These are phyloP conservation scores for Camelina neglecta DNA, from an alignment of 345 rosid genomes.

Conservation along the genomic window DNA sequence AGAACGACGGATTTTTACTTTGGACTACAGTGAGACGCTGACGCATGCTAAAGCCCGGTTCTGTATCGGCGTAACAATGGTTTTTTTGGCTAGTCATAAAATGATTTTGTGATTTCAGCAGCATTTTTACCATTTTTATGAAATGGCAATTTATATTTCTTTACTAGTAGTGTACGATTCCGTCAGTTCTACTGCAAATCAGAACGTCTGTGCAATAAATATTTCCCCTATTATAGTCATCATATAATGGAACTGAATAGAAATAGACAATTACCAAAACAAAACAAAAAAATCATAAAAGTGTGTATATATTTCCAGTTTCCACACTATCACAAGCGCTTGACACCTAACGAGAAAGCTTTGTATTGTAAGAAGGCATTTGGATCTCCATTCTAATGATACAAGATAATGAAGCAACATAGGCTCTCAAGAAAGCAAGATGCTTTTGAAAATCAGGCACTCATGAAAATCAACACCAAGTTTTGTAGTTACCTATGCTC, in stretches of 20 bases:
- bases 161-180: background rate
- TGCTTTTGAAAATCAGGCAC: constrained; percentile 23
- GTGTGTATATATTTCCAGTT: constrained; percentile 19
- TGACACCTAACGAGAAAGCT: constrained; percentile 27
- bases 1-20: background rate
- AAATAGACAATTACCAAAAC: background rate
- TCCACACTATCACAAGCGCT: constrained; percentile 26
- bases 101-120: background rate
- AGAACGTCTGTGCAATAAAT: background rate
- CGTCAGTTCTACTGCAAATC: background rate
- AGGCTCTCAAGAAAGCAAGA: constrained; percentile 20
- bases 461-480: constrained; percentile 18
- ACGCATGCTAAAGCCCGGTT: background rate
- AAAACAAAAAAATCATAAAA: background rate
- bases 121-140: constrained; percentile 8
- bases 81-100: background rate
- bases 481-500: constrained; percentile 26
- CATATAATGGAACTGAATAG: constrained; percentile 14
- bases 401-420: constrained; percentile 37
- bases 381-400: constrained; percentile 29
- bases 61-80: background rate
- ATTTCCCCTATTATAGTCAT: constrained; percentile 17
- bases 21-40: background rate
- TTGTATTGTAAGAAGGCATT: constrained; percentile 9
- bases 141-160: background rate